Percentiles rank a stretch among this genome's conserved stretches.
These are phyloP conservation scores for Aspergillus thermomutatus DNA, from an alignment of 2,329 filamentous ascomycete genomes.

Conservation along the genomic window DNA sequence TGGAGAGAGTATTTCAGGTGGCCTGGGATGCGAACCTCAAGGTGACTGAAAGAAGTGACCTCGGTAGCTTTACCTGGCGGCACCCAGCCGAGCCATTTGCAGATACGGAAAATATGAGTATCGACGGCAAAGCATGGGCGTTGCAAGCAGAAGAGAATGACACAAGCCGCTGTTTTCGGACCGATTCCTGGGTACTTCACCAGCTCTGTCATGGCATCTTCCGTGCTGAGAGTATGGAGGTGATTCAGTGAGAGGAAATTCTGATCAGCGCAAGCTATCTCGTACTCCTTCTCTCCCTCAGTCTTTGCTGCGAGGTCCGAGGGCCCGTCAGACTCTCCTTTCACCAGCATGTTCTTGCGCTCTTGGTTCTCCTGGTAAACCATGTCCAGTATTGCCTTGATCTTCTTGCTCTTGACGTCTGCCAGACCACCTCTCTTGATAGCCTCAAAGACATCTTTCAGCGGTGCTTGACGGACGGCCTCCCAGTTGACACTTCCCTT, in stretches of 20 bases:
- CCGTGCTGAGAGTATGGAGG: conserved; percentile 52
- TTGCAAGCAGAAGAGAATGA: conserved; percentile 62
- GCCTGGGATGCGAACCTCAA: conserved; percentile 60
- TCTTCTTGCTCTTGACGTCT: conserved; percentile 66
- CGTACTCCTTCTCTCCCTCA: conserved; percentile 52
- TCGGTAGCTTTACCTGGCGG: conserved; percentile 47
- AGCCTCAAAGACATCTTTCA: conserved; percentile 62
- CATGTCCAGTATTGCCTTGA: conserved; percentile 70
- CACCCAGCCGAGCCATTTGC: conserved; percentile 61
- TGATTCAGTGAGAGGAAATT: conserved; percentile 64
- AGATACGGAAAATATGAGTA: conserved; percentile 63
- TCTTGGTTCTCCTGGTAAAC: conserved; percentile 66
- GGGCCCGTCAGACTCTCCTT: conserved; percentile 43
- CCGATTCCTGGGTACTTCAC: conserved; percentile 62
- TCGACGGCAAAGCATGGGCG: conserved; percentile 64
- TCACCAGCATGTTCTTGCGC: conserved; percentile 50
- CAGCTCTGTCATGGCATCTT: conserved; percentile 57
- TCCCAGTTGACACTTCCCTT: conserved; percentile 75
- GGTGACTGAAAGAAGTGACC: conserved; percentile 55
- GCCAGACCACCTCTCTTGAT: conserved; percentile 70
- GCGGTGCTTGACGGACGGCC: conserved; percentile 58
- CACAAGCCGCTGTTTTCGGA: conserved; percentile 64
- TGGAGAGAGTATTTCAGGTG: conserved; percentile 62
- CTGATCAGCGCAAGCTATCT: conserved; percentile 56
- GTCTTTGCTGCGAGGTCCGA: conserved; percentile 42